A percentile compares a stretch with the other conserved stretches of the same genome.
These are phyloP conservation scores for Arxiozyma telluris DNA, from an alignment of 1,139 yeast genomes.

Conservation along the genomic window DNA sequence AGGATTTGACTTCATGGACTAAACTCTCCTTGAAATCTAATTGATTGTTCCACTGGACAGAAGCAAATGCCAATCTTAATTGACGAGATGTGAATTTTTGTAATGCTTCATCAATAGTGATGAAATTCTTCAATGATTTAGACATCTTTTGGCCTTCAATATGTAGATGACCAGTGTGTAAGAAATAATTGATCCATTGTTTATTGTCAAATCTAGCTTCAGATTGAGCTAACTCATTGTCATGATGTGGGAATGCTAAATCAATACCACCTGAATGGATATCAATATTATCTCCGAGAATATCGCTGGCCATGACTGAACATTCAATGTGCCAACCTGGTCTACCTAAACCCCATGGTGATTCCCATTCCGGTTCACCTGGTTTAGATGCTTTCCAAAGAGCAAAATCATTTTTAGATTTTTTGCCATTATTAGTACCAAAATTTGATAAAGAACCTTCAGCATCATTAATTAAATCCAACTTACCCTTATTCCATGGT, in stretches of 20 bases:
- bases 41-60: constrained; percentile 87
- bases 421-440: constrained; percentile 47
- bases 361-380: constrained; percentile 94
- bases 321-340: constrained; percentile 99
- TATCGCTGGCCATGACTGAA: constrained; percentile 95
- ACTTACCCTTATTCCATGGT: constrained; percentile 94
- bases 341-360: constrained; percentile 96
- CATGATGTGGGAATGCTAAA: constrained; percentile 98
- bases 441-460: constrained; percentile 75
- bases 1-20: constrained; percentile 63
- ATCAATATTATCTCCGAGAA: constrained; percentile 76
- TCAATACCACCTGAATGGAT: constrained; percentile 97
- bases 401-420: constrained; percentile 80
- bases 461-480: constrained; percentile 83
- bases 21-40: constrained; percentile 83
- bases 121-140: constrained; percentile 86
- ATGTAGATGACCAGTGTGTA: constrained; percentile 95
- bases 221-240: constrained; percentile 92
- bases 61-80: constrained; percentile 79
- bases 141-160: constrained; percentile 98
- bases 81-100: constrained; percentile 64
- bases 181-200: constrained; percentile 94
- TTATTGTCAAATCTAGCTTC: constrained; percentile 84
- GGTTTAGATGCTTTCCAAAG: constrained; percentile 95
- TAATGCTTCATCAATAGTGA: constrained; percentile 88